Evolutionary conservation across 257 asterid species (phyloP), one percentile per base, ranked within the genome.

Genomic region (Leptodermis oblonga): DNA sequence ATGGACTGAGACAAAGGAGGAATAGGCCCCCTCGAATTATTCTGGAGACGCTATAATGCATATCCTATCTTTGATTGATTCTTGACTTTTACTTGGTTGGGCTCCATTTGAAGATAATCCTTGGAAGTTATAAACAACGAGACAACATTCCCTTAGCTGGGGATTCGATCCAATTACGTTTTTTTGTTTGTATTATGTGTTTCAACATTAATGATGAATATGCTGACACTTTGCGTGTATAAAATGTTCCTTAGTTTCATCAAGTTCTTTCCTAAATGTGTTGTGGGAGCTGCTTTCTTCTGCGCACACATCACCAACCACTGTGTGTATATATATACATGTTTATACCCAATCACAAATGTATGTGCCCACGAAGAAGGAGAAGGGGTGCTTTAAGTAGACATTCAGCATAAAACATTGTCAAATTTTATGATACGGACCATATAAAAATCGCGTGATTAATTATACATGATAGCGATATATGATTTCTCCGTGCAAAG

Each of bases 81-180:
- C 81, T 79, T 71, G 82, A 78, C 73, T 74, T 70, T 39, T 62
- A 48, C 68, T 65, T 52, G 28, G 62, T 60, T 81, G 88, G 94
- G 88, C 89, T 86, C 87, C 92, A 82, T 77, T 65, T 77, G 45
- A 69, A 53, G 83, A 76, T 72, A 69, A 31, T 71, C 68, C 70
- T 79, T 81, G 84, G 84, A 84, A 74, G 69, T 28, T 65, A 53
- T 20, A 51, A 74, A 70, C 60, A 75, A 70, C 70, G 80, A 73
- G 89, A 81, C 93, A 76, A 65, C 82, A 62, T 78, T 77, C 77
- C 79, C 76, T 82, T 80, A 71, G 79, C 74, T 81, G 80, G 75
- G 90, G 80, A 72, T 83, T 84, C 52, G 70, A 74, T 76, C 75
- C 55, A 80, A 72, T 82, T 75, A 52, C 70, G 71, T 72, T 80